These are phyloP conservation scores for Neoboletus subvelutipes DNA, from an alignment of 768 basidiomycete species.

Conservation along the genomic window DNA sequence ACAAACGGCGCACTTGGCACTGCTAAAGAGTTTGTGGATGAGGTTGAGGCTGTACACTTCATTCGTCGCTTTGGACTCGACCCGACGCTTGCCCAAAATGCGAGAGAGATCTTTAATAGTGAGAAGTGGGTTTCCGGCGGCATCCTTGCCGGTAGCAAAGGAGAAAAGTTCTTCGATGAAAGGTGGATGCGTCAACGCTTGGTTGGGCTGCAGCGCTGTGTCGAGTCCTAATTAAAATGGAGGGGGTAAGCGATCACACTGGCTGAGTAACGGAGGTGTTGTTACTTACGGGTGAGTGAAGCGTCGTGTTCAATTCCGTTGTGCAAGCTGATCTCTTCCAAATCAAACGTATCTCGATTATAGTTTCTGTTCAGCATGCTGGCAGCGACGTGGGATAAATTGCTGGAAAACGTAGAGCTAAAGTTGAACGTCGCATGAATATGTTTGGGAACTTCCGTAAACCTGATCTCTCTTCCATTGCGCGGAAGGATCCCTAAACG, in stretches of 20 bases:
- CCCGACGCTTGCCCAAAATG: constrained; percentile 58
- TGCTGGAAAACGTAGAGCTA: constrained; percentile 61
- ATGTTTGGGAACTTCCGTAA: constrained; percentile 38
- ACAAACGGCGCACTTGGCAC: constrained; percentile 53
- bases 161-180: constrained; percentile 57
- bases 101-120: constrained; percentile 58
- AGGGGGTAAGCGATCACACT: background rate
- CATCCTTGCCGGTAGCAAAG: constrained; percentile 57
- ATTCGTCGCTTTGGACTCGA: constrained; percentile 52
- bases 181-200: constrained; percentile 48
- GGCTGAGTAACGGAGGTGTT: background rate
- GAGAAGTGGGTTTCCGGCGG: constrained; percentile 46
- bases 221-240: constrained; percentile 51
- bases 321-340: constrained; percentile 40
- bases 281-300: constrained; percentile 26
- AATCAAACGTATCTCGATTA: constrained; percentile 55
- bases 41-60: constrained; percentile 50
- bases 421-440: constrained; percentile 68
- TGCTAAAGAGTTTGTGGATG: constrained; percentile 62
- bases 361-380: constrained; percentile 57
- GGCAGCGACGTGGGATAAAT: constrained; percentile 58
- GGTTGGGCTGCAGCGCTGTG: constrained; percentile 44
- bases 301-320: background rate
- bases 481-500: constrained; percentile 45
- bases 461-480: constrained; percentile 67